A percentile compares a stretch with the other conserved stretches of the same genome.
Conservation (phyloP, 1,284 basidiomycete species). For the Mycena citricolor region DNA sequence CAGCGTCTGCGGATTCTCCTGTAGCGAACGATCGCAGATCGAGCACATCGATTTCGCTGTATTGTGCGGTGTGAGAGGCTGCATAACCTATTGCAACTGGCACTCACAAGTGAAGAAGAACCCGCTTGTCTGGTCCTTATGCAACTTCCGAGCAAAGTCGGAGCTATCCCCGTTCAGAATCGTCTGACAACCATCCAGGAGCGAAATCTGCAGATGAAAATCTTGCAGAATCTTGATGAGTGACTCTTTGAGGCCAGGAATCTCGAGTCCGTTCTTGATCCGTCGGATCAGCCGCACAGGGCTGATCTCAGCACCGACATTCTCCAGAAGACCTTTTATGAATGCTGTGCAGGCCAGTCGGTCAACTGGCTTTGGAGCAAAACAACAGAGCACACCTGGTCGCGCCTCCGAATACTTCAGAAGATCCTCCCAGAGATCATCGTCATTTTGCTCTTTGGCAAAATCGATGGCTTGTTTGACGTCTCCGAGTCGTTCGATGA, state of each 20-base stretch:
- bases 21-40: slow-evolving; percentile 62
- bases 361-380: slow-evolving; percentile 1
- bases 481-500: slow-evolving; percentile 93
- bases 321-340: slow-evolving; percentile 92
- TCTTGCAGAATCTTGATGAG: slow-evolving; percentile 97
- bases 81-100: slow-evolving; percentile 7
- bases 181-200: slow-evolving; percentile 87
- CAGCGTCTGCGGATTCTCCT: slow-evolving; percentile 57
- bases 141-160: slow-evolving; percentile 67
- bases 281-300: slow-evolving; percentile 92
- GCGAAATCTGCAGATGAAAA: slow-evolving; percentile 87
- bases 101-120: slow-evolving; percentile 70
- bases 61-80: background rate
- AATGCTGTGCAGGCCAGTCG: slow-evolving; percentile 56
- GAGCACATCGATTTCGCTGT: slow-evolving; percentile 63
- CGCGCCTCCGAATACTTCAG: slow-evolving; percentile 92
- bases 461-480: slow-evolving; percentile 95
- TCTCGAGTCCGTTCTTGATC: slow-evolving; percentile 95
- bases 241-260: slow-evolving; percentile 91
- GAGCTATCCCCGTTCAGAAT: slow-evolving; percentile 84
- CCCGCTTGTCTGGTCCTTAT: slow-evolving; percentile 75
- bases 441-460: slow-evolving; percentile 95
- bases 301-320: slow-evolving; percentile 95
- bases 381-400: slow-evolving; percentile 53
- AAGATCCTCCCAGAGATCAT: slow-evolving; percentile 98